phyloP scores from a whole-genome alignment of 306 rosid genomes.

The Datisca glomerata region DNA sequence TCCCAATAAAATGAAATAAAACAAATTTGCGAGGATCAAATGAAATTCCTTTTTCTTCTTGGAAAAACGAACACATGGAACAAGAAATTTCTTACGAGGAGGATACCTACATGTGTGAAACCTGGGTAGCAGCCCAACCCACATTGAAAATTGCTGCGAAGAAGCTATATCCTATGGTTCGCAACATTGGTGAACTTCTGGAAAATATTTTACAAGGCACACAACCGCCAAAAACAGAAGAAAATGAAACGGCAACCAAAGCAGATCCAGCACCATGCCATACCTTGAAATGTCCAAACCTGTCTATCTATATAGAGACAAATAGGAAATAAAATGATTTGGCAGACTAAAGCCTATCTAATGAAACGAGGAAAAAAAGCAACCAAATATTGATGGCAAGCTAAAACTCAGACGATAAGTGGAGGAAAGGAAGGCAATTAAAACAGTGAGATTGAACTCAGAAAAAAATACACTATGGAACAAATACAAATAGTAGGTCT shows the following conservation, averaged over 20 bases:
- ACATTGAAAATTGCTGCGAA: slow-evolving; percentile 90
- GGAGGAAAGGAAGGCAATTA: not conserved
- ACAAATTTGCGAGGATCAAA: too few relatives aligned
- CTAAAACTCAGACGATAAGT: not conserved
- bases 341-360: not conserved
- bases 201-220: slow-evolving; percentile 55
- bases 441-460: not conserved
- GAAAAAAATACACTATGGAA: too few relatives aligned
- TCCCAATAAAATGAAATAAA: too few relatives aligned
- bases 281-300: slow-evolving; percentile 89
- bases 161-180: slow-evolving; percentile 71
- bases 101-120: slow-evolving; percentile 91
- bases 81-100: too few relatives aligned
- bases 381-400: not conserved
- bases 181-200: slow-evolving; percentile 35
- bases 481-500: too few relatives aligned
- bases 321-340: slow-evolving; percentile 14
- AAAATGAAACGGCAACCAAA: slow-evolving; percentile 92
- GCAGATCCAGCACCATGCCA: slow-evolving; percentile 98
- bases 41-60: too few relatives aligned
- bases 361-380: slow-evolving; percentile 1
- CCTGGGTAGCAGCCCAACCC: slow-evolving; percentile 99
- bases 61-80: too few relatives aligned
- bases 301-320: slow-evolving; percentile 73
- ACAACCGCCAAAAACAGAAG: slow-evolving; percentile 94